Conservation (phyloP, 1,139 yeast genomes). For the Suhomyces bribrorum region DNA sequence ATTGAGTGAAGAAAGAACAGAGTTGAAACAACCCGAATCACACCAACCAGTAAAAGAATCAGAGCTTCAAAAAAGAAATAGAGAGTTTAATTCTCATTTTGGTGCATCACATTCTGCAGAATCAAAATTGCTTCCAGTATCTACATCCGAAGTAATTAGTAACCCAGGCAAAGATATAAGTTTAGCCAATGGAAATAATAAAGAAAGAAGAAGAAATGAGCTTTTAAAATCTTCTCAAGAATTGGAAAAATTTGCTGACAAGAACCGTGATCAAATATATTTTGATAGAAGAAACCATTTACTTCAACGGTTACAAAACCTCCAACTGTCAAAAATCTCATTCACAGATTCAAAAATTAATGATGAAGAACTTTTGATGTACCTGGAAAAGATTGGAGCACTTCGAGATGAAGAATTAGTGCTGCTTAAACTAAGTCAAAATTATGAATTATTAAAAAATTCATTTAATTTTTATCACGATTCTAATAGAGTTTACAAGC, state of each 20-base stretch:
- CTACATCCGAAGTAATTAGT: constrained; percentile 11
- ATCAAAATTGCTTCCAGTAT: constrained; percentile 4
- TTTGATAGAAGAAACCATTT: constrained; percentile 25
- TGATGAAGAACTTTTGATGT: constrained; percentile 35
- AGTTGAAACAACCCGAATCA: not conserved
- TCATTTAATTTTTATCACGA: constrained; percentile 41
- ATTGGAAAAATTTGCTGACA: constrained; percentile 18
- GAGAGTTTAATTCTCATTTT: constrained; percentile 1
- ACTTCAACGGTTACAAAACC: constrained; percentile 26
- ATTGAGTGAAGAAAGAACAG: constrained; percentile 4
- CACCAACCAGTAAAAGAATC: not conserved
- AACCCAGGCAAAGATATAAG: constrained; percentile 23
- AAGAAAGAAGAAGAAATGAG: constrained; percentile 28
- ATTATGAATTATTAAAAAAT: constrained; percentile 38
- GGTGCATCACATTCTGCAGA: not conserved
- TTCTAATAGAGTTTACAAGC: constrained; percentile 38
- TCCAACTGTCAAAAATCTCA: constrained; percentile 29
- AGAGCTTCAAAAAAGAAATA: not conserved
- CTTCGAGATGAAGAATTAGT: constrained; percentile 41
- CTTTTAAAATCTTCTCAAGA: constrained; percentile 21
- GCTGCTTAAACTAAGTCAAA: constrained; percentile 33
- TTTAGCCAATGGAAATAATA: constrained; percentile 27
- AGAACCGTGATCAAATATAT: constrained; percentile 25
- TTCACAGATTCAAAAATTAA: constrained; percentile 24
- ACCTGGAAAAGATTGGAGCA: constrained; percentile 35